Base-by-base conservation (phyloP, 1,284 basidiomycete species). In the Tilletia setariae region DNA sequence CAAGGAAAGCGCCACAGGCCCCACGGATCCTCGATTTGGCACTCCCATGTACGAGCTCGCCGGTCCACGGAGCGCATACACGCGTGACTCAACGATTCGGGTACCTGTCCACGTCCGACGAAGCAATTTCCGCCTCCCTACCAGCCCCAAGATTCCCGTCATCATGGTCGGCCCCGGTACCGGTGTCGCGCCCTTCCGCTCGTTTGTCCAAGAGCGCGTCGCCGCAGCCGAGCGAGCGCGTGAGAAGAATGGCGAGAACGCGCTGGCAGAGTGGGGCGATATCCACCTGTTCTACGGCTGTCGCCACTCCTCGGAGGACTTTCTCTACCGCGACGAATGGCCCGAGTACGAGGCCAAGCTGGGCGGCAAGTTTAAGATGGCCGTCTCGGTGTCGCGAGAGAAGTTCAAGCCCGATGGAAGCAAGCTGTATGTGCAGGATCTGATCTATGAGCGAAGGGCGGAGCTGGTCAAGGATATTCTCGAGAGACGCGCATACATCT, bases 111-210 rank as follows among this genome's bases (percentile, higher is more conserved):
- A 98, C 83, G 91, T 98, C 68, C 88, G 96, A 70, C 88, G 96
- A 66, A 95, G 93, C 28, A 98, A 94, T 13, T 98, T 98, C 89
- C 88, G 95, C 67, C 85, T 98, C 69, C 95, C 95, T 4, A 98
- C 95, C 16, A 93, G 92, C 82, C 95, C 95, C 66, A 97, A 96
- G 87, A 94, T 93, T 70, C 95, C 95, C 1, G 90, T 98, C 68
- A 94, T 98, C 84, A 98, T 98, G 95, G 89, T 98, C 82, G 95
- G 95, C 66, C 95, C 95, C 69, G 95, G 95, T 68, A 98, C 94
- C 71, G 93, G 94, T 67, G 93, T 98, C 66, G 95, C 95, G 43
- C 95, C 95, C 19, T 98, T 98, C 92, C 91, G 95, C 70, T 94
- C 94, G 1, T 98, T 98, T 83, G 88, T 98, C 7, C 96, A 98